phyloP scores from a whole-genome alignment of 441 rosid genomes.

The Raphanus hybrid region DNA sequence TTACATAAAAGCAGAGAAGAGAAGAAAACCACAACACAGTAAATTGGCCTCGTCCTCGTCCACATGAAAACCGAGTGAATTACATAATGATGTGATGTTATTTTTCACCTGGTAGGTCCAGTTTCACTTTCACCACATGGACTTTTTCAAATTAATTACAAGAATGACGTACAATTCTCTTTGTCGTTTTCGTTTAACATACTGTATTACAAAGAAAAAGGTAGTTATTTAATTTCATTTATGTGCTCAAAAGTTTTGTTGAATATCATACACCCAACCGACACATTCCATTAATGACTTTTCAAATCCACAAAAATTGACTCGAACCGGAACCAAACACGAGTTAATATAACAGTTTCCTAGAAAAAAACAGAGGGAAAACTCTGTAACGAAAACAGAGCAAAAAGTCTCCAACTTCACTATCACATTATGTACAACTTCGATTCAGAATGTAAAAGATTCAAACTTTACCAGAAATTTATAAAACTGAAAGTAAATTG shows the following conservation, averaged over 20 bases:
- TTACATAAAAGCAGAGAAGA: not conserved
- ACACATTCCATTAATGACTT: constrained; percentile 27
- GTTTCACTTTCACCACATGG: constrained; percentile 19
- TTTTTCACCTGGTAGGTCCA: constrained; percentile 12
- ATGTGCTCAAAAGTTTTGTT: constrained; percentile 31
- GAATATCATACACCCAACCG: constrained; percentile 34
- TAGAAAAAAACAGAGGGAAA: not conserved
- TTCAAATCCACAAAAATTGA: constrained; percentile 25
- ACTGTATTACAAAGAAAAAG: constrained; percentile 7
- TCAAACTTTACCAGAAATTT: not conserved
- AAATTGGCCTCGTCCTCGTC: constrained; percentile 9
- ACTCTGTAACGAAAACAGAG: not conserved
- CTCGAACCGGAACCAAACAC: constrained; percentile 21
- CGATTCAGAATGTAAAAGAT: not conserved
- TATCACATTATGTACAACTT: not conserved
- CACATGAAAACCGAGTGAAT: not conserved
- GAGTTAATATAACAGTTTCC: constrained; percentile 6
- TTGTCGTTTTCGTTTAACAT: constrained; percentile 22
- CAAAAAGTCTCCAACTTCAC: constrained; percentile 16
- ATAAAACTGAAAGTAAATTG: not conserved
- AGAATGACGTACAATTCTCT: constrained; percentile 2
- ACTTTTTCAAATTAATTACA: constrained; percentile 6
- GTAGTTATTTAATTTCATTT: constrained; percentile 26
- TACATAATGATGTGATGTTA: not conserved
- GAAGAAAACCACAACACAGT: not conserved